Evolutionary conservation across 345 rosid genomes (phyloP), one percentile per base, ranked within the genome.

Genomic region (Salix brachista): DNA sequence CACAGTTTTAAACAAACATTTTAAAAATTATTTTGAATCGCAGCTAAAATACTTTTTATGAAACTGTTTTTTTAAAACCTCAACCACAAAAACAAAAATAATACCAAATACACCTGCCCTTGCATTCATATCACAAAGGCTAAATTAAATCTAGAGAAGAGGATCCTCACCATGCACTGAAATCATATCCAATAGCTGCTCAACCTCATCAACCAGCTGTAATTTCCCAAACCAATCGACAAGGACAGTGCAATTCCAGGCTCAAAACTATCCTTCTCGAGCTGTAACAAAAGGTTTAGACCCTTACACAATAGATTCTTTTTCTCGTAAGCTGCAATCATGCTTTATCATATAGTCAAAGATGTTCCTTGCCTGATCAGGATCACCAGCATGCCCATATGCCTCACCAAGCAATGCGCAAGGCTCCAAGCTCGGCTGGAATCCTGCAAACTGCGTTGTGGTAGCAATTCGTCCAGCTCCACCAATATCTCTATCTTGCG

Each of bases 71-170:
- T 26, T n/a, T n/a, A n/a, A n/a, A n/a, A n/a, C n/a, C n/a, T n/a
- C n/a, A n/a, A n/a, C n/a, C n/a, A n/a, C n/a, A n/a, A n/a, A 26
- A 26, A 26, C 28, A 26, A 26, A 26, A 26, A 30, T 2, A 30
- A 30, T 30, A 30, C 1, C 3, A 30, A 30, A 30, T 2, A 30
- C 3, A 2, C 85, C 70, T 0, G 85, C 86, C 77, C 82, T 84
- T 1, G 95, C 80, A 77, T 96, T 92, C 92, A 94, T 92, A 82
- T 81, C 91, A 21, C 97, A 94, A 74, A 92, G 91, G 85, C 92
- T 89, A 72, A 90, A 86, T 46, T 90, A 97, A 30, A 91, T 78
- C 84, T 83, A 86, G 4, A 89, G 72, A 62, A 94, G 87, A 79
- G 95, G 94, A 65, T 85, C 90, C 81, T 94, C 95, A 21, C 97